phyloP scores from a whole-genome alignment of 106 monocot species.

The Dendrobium huoshanense region DNA sequence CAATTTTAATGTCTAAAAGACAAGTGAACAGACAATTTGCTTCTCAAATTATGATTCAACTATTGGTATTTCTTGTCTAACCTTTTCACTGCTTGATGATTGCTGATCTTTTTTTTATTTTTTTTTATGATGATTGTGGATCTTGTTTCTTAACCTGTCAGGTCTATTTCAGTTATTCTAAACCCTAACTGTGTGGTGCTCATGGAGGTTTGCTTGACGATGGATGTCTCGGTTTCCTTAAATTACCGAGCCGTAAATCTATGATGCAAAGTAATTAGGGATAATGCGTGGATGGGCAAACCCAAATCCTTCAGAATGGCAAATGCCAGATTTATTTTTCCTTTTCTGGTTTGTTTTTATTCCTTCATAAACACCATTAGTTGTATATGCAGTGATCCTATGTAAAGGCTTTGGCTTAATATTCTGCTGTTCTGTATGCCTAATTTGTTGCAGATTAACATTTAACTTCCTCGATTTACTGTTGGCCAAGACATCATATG shows the following conservation, averaged over 20 bases:
- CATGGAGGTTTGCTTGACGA: neutral
- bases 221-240: neutral
- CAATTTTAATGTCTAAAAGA: neutral
- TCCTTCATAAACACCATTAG: neutral
- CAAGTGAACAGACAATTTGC: neutral
- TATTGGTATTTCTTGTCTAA: neutral
- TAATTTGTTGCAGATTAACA: neutral
- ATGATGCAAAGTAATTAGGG: neutral
- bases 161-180: neutral
- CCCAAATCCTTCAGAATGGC: neutral
- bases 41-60: neutral
- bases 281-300: neutral
- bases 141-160: neutral
- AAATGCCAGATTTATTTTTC: slow-evolving; percentile 4
- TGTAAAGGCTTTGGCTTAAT: neutral
- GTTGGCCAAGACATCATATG: too few relatives aligned
- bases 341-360: neutral
- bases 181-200: neutral
- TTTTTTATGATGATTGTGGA: neutral
- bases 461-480: too few relatives aligned
- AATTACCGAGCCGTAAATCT: neutral
- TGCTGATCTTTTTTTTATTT: neutral
- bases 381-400: neutral
- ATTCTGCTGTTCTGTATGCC: neutral
- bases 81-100: neutral